Conservation (phyloP, 73 alveolate species). For the Tetrahymena borealis region DNA sequence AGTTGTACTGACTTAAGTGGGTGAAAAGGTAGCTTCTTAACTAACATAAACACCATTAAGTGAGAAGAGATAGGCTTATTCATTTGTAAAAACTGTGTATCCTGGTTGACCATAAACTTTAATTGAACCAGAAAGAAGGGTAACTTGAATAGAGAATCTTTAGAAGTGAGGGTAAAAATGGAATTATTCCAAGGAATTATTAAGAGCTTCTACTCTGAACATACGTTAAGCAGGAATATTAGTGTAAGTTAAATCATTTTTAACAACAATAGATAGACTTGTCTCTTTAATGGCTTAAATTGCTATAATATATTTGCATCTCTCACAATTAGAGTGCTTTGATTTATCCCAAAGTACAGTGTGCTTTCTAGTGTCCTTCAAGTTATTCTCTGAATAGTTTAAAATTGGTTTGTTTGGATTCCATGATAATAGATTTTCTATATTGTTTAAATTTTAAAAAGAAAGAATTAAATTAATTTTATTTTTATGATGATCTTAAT, state of each 20-base stretch:
- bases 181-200: not conserved
- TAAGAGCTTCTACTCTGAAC: not conserved
- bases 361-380: not conserved
- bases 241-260: not conserved
- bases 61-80: not conserved
- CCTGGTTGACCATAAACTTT: not conserved
- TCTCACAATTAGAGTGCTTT: not conserved
- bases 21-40: not conserved
- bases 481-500: not conserved
- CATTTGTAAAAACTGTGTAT: not conserved
- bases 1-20: not conserved
- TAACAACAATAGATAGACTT: not conserved
- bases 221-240: not conserved
- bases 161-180: not conserved
- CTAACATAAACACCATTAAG: not conserved
- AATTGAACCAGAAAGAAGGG: not conserved
- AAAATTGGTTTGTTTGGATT: not conserved
- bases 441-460: not conserved
- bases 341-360: not conserved
- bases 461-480: not conserved
- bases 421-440: not conserved
- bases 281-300: not conserved
- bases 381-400: not conserved
- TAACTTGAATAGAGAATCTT: not conserved
- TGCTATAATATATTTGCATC: not conserved